Percentiles rank a stretch among this genome's conserved stretches.
phyloP scores from a whole-genome alignment of 2,329 filamentous ascomycete species.

The Cladophialophora chaetospira region DNA sequence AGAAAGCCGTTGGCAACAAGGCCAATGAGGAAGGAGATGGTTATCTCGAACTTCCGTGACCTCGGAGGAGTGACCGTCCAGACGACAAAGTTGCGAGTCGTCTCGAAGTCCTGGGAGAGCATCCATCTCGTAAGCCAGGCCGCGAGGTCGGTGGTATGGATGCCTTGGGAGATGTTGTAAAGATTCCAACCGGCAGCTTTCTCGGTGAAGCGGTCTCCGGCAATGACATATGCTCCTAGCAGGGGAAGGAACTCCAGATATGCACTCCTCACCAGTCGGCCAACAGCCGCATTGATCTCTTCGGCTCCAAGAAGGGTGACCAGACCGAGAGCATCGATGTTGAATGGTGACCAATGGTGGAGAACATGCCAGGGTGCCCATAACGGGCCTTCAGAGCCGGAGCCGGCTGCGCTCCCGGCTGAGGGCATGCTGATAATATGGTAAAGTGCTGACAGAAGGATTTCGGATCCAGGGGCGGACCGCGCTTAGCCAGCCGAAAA shows the following conservation, averaged over 20 bases:
- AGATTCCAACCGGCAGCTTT: slow-evolving; percentile 29
- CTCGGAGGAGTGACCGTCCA: slow-evolving; percentile 20
- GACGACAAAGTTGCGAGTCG: slow-evolving; percentile 21
- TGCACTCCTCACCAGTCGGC: slow-evolving; percentile 28
- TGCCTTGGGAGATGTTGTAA: slow-evolving; percentile 33
- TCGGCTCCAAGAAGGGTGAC: slow-evolving; percentile 34
- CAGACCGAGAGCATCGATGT: slow-evolving; percentile 33
- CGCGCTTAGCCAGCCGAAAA: neutral
- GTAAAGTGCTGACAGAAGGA: neutral
- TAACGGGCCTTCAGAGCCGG: neutral
- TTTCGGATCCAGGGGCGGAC: neutral
- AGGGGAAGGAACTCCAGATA: slow-evolving; percentile 32
- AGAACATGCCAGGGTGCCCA: slow-evolving; percentile 26
- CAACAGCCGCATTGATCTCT: slow-evolving; percentile 31
- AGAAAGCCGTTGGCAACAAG: slow-evolving; percentile 22
- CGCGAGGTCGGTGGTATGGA: slow-evolving; percentile 29
- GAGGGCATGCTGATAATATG: neutral
- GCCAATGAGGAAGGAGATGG: slow-evolving; percentile 16
- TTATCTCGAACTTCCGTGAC: slow-evolving; percentile 10
- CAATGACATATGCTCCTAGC: slow-evolving; percentile 33
- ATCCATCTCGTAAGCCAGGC: slow-evolving; percentile 30
- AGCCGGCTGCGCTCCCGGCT: neutral
- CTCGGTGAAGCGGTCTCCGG: slow-evolving; percentile 29
- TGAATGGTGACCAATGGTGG: slow-evolving; percentile 25
- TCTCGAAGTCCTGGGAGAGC: slow-evolving; percentile 22